phyloP scores from a whole-genome alignment of 192 early-diverging fungal genomes.

The Rhizoclosmatium sp. region DNA sequence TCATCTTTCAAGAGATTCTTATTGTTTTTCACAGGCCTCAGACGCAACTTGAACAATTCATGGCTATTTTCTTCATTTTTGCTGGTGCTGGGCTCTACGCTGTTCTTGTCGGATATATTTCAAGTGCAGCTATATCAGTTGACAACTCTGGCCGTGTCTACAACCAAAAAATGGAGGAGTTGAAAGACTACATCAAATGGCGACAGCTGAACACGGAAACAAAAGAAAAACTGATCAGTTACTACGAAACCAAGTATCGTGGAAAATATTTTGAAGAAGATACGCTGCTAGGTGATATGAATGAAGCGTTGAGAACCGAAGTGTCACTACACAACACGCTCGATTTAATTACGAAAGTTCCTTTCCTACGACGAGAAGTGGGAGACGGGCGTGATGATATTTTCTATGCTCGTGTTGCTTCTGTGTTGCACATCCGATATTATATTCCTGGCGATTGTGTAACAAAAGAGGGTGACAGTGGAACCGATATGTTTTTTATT shows the following conservation, averaged over 20 bases:
- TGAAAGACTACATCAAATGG: constrained; percentile 42
- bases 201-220: constrained; percentile 29
- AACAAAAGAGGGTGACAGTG: constrained; percentile 36
- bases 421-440: constrained; percentile 16
- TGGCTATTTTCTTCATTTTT: constrained; percentile 17
- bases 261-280: constrained; percentile 48
- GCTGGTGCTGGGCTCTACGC: constrained; percentile 1
- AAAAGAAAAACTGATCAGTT: constrained; percentile 25
- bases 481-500: constrained; percentile 48
- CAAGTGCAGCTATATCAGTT: constrained; percentile 19
- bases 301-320: constrained; percentile 37
- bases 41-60: constrained; percentile 7
- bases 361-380: constrained; percentile 35
- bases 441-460: constrained; percentile 40
- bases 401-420: constrained; percentile 33
- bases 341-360: constrained; percentile 38
- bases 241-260: constrained; percentile 43
- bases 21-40: neutral
- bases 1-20: neutral
- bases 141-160: constrained; percentile 25
- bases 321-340: constrained; percentile 42
- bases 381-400: constrained; percentile 42
- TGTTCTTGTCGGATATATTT: constrained; percentile 28
- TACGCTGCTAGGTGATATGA: constrained; percentile 29
- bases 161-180: constrained; percentile 44